phyloP scores from a whole-genome alignment of 2,329 filamentous ascomycete species.

The Ophiosphaerella narmari region DNA sequence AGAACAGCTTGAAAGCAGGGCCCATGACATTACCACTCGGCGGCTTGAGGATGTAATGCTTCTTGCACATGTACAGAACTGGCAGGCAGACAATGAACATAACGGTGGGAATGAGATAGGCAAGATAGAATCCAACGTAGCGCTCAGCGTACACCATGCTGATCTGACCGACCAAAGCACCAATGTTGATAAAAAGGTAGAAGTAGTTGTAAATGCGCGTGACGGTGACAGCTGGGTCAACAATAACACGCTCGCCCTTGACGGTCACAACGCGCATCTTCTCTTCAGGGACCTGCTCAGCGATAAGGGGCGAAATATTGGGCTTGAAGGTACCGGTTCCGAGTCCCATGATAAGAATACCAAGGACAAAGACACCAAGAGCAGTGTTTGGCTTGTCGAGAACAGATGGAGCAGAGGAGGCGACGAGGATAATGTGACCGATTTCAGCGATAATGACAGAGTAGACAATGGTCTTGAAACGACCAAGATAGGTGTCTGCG shows the following conservation, averaged over 20 bases:
- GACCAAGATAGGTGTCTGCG: constrained; percentile 65
- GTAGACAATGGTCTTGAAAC: constrained; percentile 63
- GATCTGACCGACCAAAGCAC: constrained; percentile 43
- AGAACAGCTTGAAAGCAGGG: constrained; percentile 66
- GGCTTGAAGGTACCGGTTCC: constrained; percentile 73
- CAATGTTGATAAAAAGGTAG: constrained; percentile 47
- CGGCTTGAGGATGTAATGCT: constrained; percentile 63
- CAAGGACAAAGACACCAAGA: constrained; percentile 60
- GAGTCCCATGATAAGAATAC: constrained; percentile 66
- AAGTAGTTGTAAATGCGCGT: constrained; percentile 68
- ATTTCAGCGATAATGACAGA: constrained; percentile 64
- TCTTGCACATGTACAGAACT: constrained; percentile 64
- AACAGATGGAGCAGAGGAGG: constrained; percentile 59
- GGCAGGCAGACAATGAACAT: constrained; percentile 65
- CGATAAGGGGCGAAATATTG: constrained; percentile 62
- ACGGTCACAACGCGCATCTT: constrained; percentile 53
- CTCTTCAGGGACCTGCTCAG: constrained; percentile 67
- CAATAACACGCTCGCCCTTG: constrained; percentile 63
- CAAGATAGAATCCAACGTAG: constrained; percentile 72
- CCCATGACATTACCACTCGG: constrained; percentile 71
- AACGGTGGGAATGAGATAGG: constrained; percentile 69
- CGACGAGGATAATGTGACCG: constrained; percentile 60
- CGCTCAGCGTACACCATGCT: constrained; percentile 47
- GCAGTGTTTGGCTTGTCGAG: constrained; percentile 55
- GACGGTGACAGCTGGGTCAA: constrained; percentile 69